These are phyloP conservation scores for Thielaviopsis populi DNA, from an alignment of 2,329 filamentous ascomycete species.

Conservation along the genomic window DNA sequence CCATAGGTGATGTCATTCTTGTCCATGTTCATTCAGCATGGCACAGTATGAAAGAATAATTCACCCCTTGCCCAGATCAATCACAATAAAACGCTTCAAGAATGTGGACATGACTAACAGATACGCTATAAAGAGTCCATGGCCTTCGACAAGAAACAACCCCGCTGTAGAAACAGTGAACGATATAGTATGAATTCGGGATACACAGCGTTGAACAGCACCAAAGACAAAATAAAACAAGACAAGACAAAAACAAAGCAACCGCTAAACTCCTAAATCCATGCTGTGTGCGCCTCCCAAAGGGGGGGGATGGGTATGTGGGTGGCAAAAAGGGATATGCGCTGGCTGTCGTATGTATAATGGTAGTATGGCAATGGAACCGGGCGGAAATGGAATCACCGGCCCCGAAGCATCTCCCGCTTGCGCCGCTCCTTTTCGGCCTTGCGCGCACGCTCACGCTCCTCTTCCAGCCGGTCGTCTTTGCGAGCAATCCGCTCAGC, in stretches of 20 bases:
- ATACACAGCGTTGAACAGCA: neutral
- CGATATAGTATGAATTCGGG: neutral
- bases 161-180: neutral
- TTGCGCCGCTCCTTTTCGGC: conserved; percentile 45
- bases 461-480: conserved; percentile 52
- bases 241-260: neutral
- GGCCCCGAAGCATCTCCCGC: conserved; percentile 23
- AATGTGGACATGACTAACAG: neutral
- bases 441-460: conserved; percentile 45
- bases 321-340: neutral
- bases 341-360: neutral
- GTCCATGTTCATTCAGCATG: no score
- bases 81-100: neutral
- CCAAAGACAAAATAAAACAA: neutral
- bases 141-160: neutral
- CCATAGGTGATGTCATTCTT: no score
- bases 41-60: neutral
- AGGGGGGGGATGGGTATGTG: neutral
- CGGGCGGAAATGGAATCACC: neutral
- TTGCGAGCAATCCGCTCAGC: conserved; percentile 47
- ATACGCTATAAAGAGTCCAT: neutral
- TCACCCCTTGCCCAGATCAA: no score
- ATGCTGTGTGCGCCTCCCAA: conserved; percentile 9
- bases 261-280: conserved; percentile 8
- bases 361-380: neutral